Evolutionary conservation across 2,329 filamentous ascomycete species (phyloP).

Genomic region (Fusarium piperis): DNA sequence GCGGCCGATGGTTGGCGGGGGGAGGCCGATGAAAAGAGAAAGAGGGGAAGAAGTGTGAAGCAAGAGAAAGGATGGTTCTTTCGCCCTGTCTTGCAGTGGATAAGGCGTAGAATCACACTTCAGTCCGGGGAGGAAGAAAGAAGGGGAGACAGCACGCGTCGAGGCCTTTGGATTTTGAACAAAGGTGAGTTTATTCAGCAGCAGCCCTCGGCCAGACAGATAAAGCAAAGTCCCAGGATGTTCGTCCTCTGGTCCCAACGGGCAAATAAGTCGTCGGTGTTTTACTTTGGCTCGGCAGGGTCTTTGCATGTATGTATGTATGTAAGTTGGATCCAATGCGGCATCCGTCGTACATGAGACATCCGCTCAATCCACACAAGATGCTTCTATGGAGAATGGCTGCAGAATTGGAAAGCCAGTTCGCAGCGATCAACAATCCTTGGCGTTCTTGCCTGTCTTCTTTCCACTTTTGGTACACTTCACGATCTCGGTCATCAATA

Average conservation of each 20-base stretch:
- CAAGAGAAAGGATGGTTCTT: background rate
- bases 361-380: background rate
- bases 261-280: constrained; percentile 10
- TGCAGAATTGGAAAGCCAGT: background rate
- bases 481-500: constrained; percentile 2
- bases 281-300: constrained; percentile 16
- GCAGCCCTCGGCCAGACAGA: background rate
- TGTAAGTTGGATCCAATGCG: background rate
- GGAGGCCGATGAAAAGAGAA: constrained; percentile 1
- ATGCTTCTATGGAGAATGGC: background rate
- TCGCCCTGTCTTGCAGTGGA: background rate
- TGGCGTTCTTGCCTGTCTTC: background rate
- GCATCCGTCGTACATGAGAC: background rate
- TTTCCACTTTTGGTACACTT: background rate
- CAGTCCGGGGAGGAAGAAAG: background rate
- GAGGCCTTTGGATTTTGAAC: background rate
- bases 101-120: background rate
- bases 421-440: constrained; percentile 1
- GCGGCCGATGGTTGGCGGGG: background rate
- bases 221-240: background rate
- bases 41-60: background rate
- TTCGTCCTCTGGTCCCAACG: constrained; percentile 4
- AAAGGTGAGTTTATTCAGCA: constrained; percentile 1
- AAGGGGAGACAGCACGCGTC: background rate
- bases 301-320: constrained; percentile 13